Evolutionary conservation across 306 rosid genomes (phyloP), one percentile per base, ranked within the genome.

Genomic region (Quercus ilex): DNA sequence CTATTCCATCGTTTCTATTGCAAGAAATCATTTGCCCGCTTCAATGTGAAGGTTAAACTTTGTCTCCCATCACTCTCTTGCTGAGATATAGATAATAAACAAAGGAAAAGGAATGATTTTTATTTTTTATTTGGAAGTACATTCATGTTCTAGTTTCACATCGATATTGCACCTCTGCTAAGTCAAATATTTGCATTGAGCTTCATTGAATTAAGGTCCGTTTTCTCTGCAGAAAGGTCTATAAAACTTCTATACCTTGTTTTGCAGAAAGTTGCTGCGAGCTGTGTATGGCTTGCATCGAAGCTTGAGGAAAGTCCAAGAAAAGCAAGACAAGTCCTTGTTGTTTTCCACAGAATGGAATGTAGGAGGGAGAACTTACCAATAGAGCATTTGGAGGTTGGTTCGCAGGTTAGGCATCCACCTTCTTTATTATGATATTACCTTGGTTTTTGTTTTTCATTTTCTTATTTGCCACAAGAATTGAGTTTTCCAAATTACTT

Each of bases 231-330:
- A 7, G 10, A 38, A 2, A 38, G 43, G 7, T 38, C 43, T 38
- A 23, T 56, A 35, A 56, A 63, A 19, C 52, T 2, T 14, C 18
- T 2, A 12, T 1, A 64, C 41, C 28, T 25, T 62, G 52, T 73
- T 82, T 69, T 85, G 77, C 90, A 95, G 99, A 93, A 95, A 95
- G 98, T 95, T 86, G 94, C 98, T 71, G 96, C 99, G 51, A 90
- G 99, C 85, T 90, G 96, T 59, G 91, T 93, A 68, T 95, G 99
- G 99, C 92, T 95, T 85, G 98, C 99, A 43, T 91, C 99, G 18
- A 95, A 95, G 82, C 88, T 93, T 84, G 99, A 93, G 88, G 99
- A 93, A 77, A 91, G 88, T 81, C 91, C 98, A 15, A 91, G 88
- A 79, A 95, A 93, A 86, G 98, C 97, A 41, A 91, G 99, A 74